Percentiles rank a stretch among this genome's conserved stretches.
These are phyloP conservation scores for Gonapodya prolifera DNA, from an alignment of 192 early-diverging fungal genomes.

Conservation along the genomic window DNA sequence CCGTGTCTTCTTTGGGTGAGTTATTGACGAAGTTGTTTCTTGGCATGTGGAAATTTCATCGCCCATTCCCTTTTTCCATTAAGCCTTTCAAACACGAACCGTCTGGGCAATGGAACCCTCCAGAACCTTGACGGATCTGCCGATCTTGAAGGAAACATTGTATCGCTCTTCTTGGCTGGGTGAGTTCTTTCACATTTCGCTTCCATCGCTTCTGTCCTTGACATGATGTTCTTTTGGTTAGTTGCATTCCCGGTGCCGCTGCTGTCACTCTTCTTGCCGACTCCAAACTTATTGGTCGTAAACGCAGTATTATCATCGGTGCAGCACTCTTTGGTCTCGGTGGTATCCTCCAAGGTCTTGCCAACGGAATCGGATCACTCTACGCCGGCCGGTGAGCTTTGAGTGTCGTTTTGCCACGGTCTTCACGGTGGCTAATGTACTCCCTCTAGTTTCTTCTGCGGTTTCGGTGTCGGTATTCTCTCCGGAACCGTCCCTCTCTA, in stretches of 20 bases:
- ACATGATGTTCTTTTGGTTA: no score
- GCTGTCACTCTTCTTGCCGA: conserved; percentile 1
- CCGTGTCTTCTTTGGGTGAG: neutral
- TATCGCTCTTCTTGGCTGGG: conserved; percentile 4
- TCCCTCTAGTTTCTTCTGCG: neutral
- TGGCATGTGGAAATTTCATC: no score
- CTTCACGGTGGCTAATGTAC: no score
- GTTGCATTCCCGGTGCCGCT: conserved; percentile 8
- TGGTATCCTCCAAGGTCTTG: neutral
- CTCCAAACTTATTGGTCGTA: neutral
- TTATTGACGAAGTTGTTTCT: no score
- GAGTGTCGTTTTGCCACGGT: neutral
- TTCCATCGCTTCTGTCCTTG: no score
- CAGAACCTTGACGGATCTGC: neutral
- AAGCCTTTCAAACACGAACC: neutral
- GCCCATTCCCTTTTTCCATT: neutral
- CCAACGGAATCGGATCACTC: neutral
- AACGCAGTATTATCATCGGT: neutral
- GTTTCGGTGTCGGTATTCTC: neutral
- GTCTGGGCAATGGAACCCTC: neutral
- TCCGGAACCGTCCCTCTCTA: conserved; percentile 1
- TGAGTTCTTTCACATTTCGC: no score
- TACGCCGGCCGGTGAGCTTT: neutral
- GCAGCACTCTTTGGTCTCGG: neutral
- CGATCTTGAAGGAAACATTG: neutral